These are phyloP conservation scores for Acrocalymma vagum DNA, from an alignment of 2,329 filamentous ascomycete genomes.

Conservation along the genomic window DNA sequence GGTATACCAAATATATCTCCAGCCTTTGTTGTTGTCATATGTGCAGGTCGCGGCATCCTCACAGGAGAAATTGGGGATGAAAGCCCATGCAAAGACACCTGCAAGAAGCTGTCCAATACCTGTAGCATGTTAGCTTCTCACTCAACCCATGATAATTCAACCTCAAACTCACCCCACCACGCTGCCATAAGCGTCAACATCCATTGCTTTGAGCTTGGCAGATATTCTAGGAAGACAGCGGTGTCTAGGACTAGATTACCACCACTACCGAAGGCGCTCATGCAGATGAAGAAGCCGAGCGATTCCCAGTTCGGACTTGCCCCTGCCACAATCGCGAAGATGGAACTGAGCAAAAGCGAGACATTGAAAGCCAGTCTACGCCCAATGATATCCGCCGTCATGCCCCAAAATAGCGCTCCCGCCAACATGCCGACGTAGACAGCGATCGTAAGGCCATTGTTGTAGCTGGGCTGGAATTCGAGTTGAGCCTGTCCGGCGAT, in stretches of 20 bases:
- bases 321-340: constrained; percentile 71
- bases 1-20: constrained; percentile 66
- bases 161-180: constrained; percentile 56
- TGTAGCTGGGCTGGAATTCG: constrained; percentile 67
- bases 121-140: constrained; percentile 23
- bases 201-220: constrained; percentile 69
- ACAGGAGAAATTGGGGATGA: constrained; percentile 61
- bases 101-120: constrained; percentile 60
- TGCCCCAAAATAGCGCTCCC: constrained; percentile 73
- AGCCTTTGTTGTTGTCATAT: constrained; percentile 62
- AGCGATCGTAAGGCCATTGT: constrained; percentile 67
- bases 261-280: constrained; percentile 71
- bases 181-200: constrained; percentile 69
- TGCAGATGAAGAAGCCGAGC: constrained; percentile 69
- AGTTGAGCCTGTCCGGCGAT: constrained; percentile 65
- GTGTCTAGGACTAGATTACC: constrained; percentile 72
- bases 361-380: constrained; percentile 74
- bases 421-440: constrained; percentile 66
- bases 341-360: constrained; percentile 68
- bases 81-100: constrained; percentile 64
- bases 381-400: constrained; percentile 73
- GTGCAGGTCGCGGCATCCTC: constrained; percentile 55
- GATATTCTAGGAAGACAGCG: constrained; percentile 65
- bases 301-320: constrained; percentile 72
- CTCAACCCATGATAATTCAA: neutral